phyloP scores from a whole-genome alignment of 2,329 filamentous ascomycete species.

The Orbilia oligospora region DNA sequence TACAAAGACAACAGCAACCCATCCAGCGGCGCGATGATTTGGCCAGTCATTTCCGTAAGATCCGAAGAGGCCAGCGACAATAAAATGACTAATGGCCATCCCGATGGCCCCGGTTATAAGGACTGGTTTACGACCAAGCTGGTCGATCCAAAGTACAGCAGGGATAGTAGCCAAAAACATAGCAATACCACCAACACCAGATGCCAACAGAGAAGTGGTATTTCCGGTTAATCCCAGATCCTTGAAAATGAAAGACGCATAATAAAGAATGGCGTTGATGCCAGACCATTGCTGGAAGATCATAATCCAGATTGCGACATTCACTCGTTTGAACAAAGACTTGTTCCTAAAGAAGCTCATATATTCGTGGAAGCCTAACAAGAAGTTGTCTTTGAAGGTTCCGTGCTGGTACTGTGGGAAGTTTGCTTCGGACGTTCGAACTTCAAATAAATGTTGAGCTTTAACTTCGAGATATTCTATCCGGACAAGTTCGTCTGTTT shows the following conservation, averaged over 20 bases:
- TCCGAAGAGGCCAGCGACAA: constrained; percentile 73
- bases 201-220: constrained; percentile 75
- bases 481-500: constrained; percentile 70
- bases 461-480: constrained; percentile 71
- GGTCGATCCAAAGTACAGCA: constrained; percentile 71
- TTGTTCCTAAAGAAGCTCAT: constrained; percentile 71
- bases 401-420: constrained; percentile 67
- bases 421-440: constrained; percentile 70
- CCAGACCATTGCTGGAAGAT: constrained; percentile 71
- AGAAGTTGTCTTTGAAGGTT: constrained; percentile 66
- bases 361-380: constrained; percentile 70
- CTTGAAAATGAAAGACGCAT: constrained; percentile 71
- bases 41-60: constrained; percentile 71
- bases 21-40: constrained; percentile 71
- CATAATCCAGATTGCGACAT: constrained; percentile 62
- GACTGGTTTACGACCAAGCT: constrained; percentile 69
- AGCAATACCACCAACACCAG: constrained; percentile 79
- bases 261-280: constrained; percentile 70
- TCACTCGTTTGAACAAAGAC: constrained; percentile 73
- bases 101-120: constrained; percentile 69
- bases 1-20: constrained; percentile 73
- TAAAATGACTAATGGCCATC: constrained; percentile 70
- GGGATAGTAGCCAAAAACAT: constrained; percentile 76
- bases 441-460: constrained; percentile 68
- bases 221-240: constrained; percentile 69